Percentiles rank a stretch among this genome's conserved stretches.
These are phyloP conservation scores for Vitis hybrid DNA, from an alignment of 177 flowering plant genomes.

Conservation along the genomic window DNA sequence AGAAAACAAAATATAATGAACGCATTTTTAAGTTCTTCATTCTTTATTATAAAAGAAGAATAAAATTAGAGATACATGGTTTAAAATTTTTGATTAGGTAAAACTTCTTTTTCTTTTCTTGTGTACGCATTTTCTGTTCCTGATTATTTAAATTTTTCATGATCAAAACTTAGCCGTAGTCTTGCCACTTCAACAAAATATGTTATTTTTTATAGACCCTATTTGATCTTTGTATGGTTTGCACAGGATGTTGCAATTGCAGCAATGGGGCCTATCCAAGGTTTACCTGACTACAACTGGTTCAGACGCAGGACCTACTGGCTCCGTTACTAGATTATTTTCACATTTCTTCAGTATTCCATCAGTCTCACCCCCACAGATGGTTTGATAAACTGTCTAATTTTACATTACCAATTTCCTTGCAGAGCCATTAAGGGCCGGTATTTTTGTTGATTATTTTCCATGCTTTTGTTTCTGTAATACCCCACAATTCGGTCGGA, in stretches of 20 bases:
- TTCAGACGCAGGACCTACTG: slow-evolving; percentile 97
- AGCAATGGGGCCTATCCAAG: slow-evolving; percentile 83
- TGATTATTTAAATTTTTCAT: too few relatives aligned
- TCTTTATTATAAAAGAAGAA: too few relatives aligned
- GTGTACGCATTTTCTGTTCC: too few relatives aligned
- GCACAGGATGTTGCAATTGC: slow-evolving; percentile 86
- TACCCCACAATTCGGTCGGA: slow-evolving; percentile 4
- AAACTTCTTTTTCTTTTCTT: neutral
- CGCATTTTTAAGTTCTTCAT: too few relatives aligned
- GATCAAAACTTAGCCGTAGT: too few relatives aligned
- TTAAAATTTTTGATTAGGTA: too few relatives aligned
- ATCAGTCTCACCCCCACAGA: neutral
- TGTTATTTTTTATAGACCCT: neutral
- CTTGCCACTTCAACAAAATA: too few relatives aligned
- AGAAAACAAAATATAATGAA: too few relatives aligned
- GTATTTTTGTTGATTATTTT: slow-evolving; percentile 3
- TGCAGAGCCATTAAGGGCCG: slow-evolving; percentile 2
- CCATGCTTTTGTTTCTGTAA: slow-evolving; percentile 7
- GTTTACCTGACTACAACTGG: slow-evolving; percentile 96
- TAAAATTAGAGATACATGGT: too few relatives aligned
- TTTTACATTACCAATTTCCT: slow-evolving; percentile 5
- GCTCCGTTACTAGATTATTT: slow-evolving; percentile 67
- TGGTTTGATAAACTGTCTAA: slow-evolving; percentile 1
- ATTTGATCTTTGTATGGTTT: neutral
- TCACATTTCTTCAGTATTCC: neutral